Evolutionary conservation across 768 basidiomycete genomes (phyloP).

Genomic region (Lactarius akahatsu): DNA sequence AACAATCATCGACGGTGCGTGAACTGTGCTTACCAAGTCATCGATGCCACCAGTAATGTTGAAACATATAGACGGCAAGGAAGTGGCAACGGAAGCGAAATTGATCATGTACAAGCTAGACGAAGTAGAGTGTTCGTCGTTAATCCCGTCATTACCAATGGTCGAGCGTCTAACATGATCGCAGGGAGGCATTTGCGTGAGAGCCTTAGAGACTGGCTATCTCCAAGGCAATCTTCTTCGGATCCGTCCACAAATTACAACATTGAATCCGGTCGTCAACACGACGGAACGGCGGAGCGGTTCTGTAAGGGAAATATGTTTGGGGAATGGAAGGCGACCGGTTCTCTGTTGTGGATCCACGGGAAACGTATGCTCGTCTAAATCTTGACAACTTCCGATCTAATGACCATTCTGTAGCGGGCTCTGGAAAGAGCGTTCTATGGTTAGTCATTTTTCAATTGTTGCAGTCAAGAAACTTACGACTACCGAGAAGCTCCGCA

Average conservation of each 20-base stretch:
- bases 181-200: not conserved
- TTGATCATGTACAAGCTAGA: not conserved
- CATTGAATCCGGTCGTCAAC: too few species aligned
- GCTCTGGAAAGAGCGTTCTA: not conserved
- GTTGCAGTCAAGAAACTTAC: not conserved
- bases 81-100: not conserved
- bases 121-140: not conserved
- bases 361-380: not conserved
- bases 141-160: not conserved
- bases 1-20: not conserved
- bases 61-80: not conserved
- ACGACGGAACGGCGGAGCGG: too few species aligned
- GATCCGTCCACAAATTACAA: not conserved
- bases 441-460: not conserved
- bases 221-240: not conserved
- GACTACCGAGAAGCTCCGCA: not conserved
- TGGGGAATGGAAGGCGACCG: too few species aligned
- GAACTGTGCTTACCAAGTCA: not conserved
- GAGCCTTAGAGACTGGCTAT: not conserved
- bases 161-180: not conserved
- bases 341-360: too few species aligned
- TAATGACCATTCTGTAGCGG: not conserved
- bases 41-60: not conserved
- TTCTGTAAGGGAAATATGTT: too few species aligned
- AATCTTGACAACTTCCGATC: not conserved